Percentiles rank a stretch among this genome's conserved stretches.
Evolutionary conservation across 306 rosid genomes (phyloP).

Genomic region (Betula pendula): DNA sequence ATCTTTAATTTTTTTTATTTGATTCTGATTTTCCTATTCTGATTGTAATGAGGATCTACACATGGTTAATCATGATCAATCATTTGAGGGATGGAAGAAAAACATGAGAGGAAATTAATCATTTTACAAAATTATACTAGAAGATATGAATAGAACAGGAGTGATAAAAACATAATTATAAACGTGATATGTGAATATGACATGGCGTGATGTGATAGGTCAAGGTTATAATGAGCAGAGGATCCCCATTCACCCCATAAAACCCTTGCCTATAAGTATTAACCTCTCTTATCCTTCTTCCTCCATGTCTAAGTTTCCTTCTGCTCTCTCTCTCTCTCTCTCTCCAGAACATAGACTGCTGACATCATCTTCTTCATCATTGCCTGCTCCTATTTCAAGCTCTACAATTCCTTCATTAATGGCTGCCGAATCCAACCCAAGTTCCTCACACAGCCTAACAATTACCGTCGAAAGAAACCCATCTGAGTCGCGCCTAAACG

Average conservation of each 20-base stretch:
- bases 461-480: conserved; percentile 81
- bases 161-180: too few relatives aligned
- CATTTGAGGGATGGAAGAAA: too few relatives aligned
- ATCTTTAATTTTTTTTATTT: too few relatives aligned
- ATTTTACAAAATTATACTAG: too few relatives aligned
- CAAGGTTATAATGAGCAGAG: conserved; percentile 16
- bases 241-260: conserved; percentile 14
- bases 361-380: not conserved
- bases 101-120: too few relatives aligned
- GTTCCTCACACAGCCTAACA: conserved; percentile 37
- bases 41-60: too few relatives aligned
- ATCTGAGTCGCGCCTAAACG: conserved; percentile 64
- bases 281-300: conserved; percentile 24
- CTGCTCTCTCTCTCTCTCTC: not conserved
- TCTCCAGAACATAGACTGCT: not conserved
- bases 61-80: too few relatives aligned
- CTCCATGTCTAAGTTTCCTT: conserved; percentile 40
- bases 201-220: conserved; percentile 37
- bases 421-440: conserved; percentile 62
- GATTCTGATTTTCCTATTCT: too few relatives aligned
- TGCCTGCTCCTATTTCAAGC: not conserved
- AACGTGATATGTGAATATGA: conserved; percentile 13
- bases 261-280: conserved; percentile 12
- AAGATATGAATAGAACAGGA: too few relatives aligned
- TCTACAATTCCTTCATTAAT: conserved; percentile 31